Percentiles rank a stretch among this genome's conserved stretches.
Conservation (phyloP, 768 basidiomycete species). For the Tephrocybe sp. region DNA sequence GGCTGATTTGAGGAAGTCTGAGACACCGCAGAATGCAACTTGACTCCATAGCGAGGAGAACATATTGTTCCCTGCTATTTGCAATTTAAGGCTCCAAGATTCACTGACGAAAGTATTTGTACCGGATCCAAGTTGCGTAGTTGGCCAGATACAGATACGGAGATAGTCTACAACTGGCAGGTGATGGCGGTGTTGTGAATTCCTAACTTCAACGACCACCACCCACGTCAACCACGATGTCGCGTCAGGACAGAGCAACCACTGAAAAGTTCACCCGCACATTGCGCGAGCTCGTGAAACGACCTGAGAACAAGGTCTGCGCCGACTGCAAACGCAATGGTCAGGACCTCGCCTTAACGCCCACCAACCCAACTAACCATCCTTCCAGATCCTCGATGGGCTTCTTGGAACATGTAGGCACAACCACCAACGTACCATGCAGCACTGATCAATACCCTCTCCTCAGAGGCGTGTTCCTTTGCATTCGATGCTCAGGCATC, state of each 20-base stretch:
- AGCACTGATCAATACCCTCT: constrained; percentile 5
- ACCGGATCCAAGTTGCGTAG: too few relatives aligned
- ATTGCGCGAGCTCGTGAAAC: constrained; percentile 85
- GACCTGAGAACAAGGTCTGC: constrained; percentile 90
- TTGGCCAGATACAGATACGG: too few relatives aligned
- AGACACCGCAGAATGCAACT: too few relatives aligned
- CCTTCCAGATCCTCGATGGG: constrained; percentile 89
- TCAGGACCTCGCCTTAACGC: constrained; percentile 33
- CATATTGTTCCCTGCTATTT: too few relatives aligned
- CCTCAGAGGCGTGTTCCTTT: constrained; percentile 85
- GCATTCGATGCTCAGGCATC: constrained; percentile 96
- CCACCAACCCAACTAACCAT: constrained; percentile 3
- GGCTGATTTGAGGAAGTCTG: too few relatives aligned
- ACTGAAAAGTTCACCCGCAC: constrained; percentile 77
- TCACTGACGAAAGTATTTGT: too few relatives aligned
- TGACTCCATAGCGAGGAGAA: too few relatives aligned
- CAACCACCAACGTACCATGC: neutral
- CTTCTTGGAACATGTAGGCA: constrained; percentile 91
- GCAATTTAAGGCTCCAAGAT: too few relatives aligned
- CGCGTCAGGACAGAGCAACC: constrained; percentile 78
- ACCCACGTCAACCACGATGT: constrained; percentile 31
- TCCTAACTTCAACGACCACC: constrained; percentile 1
- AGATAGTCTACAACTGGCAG: neutral
- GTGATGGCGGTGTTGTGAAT: neutral
- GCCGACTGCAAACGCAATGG: constrained; percentile 98